Evolutionary conservation across 2,329 filamentous ascomycete genomes (phyloP).

Genomic region (Fonsecaea nubica): DNA sequence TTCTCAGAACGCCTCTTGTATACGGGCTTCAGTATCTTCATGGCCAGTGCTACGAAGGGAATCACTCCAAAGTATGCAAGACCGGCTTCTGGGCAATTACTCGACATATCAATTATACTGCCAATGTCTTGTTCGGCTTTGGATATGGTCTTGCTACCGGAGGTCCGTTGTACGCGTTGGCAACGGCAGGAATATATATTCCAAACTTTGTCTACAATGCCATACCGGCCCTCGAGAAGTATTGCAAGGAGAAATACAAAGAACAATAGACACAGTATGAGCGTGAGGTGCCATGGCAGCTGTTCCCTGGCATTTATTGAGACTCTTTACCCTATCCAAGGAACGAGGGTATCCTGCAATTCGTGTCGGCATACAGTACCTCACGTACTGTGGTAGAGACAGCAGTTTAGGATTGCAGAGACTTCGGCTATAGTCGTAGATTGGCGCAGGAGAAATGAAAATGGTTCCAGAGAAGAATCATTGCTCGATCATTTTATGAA

Average conservation of each 20-base stretch:
- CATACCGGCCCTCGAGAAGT: conserved; percentile 20
- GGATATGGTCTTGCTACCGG: conserved; percentile 20
- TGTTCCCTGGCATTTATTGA: conserved; percentile 27
- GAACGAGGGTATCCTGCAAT: conserved; percentile 45
- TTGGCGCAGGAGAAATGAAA: conserved; percentile 55
- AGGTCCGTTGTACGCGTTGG: conserved; percentile 7
- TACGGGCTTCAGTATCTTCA: conserved; percentile 14
- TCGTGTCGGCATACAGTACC: conserved; percentile 46
- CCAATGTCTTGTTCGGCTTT: conserved; percentile 23
- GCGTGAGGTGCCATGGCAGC: conserved; percentile 18
- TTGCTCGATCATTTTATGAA: conserved; percentile 46
- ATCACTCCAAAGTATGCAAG: conserved; percentile 20
- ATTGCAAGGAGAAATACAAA: conserved; percentile 23
- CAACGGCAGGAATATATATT: conserved; percentile 16
- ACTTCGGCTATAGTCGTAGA: no score
- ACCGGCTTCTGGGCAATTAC: conserved; percentile 21
- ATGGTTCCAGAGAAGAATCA: conserved; percentile 57
- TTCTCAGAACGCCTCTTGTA: conserved; percentile 20
- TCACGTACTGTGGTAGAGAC: no score
- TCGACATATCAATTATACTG: conserved; percentile 23
- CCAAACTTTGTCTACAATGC: conserved; percentile 8
- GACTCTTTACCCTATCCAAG: background rate
- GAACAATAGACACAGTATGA: conserved; percentile 22
- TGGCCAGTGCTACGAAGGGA: conserved; percentile 10
- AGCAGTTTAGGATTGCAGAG: no score